These are phyloP conservation scores for Heliamphora exappendiculata DNA, from an alignment of 148 eudicot genomes.

Conservation along the genomic window DNA sequence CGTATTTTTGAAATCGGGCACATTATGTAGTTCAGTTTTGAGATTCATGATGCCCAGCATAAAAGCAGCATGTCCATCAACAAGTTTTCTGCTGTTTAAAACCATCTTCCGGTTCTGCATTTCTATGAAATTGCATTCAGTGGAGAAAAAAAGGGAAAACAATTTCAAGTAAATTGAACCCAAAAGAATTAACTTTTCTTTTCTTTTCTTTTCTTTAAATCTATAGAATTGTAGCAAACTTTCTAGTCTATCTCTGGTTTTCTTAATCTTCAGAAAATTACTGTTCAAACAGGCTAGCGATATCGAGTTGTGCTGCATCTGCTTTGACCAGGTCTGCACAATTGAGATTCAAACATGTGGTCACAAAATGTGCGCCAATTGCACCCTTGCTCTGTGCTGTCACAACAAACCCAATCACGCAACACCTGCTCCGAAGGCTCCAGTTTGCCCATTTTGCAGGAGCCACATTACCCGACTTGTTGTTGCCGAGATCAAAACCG, in stretches of 20 bases:
- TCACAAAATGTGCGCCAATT: conserved; percentile 29
- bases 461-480: conserved; percentile 21
- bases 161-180: background rate
- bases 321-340: conserved; percentile 31
- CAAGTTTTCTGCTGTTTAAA: background rate
- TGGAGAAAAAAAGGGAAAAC: background rate
- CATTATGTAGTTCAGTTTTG: background rate
- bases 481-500: conserved; percentile 16
- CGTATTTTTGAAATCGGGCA: background rate
- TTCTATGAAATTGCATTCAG: too few relatives aligned
- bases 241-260: background rate
- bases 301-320: conserved; percentile 26
- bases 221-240: background rate
- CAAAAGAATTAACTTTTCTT: background rate
- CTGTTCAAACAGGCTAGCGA: conserved; percentile 22
- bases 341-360: conserved; percentile 26
- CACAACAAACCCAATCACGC: conserved; percentile 16
- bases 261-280: background rate
- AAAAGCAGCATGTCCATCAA: background rate
- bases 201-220: background rate
- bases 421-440: conserved; percentile 9
- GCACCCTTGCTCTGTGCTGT: conserved; percentile 29
- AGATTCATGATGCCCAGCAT: background rate
- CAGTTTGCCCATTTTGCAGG: conserved; percentile 30
- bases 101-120: too few relatives aligned